Evolutionary conservation across 305 asterid genomes (phyloP).

Genomic region (Rubia tinctorum): DNA sequence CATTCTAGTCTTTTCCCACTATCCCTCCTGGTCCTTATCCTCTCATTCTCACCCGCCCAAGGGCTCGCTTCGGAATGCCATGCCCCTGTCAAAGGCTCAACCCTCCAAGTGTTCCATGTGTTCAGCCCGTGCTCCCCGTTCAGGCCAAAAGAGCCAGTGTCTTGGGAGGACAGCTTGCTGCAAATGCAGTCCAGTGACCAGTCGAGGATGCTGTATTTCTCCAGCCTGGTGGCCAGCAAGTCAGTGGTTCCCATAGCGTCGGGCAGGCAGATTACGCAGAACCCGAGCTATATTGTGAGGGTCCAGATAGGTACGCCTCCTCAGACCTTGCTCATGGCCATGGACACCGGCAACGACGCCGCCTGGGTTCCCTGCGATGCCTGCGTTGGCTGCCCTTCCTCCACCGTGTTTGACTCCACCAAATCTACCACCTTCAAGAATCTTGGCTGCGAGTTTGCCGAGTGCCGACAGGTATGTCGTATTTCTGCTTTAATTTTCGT

Average conservation of each 20-base stretch:
- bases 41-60: slow-evolving; percentile 20
- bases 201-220: slow-evolving; percentile 48
- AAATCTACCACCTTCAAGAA: slow-evolving; percentile 59
- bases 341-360: slow-evolving; percentile 83
- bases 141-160: slow-evolving; percentile 28
- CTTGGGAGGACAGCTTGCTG: slow-evolving; percentile 63
- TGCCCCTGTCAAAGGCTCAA: slow-evolving; percentile 36
- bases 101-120: slow-evolving; percentile 56
- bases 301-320: slow-evolving; percentile 76
- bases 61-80: slow-evolving; percentile 31
- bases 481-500: neutral
- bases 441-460: slow-evolving; percentile 55
- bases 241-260: slow-evolving; percentile 72
- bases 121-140: slow-evolving; percentile 77
- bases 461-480: slow-evolving; percentile 55
- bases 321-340: slow-evolving; percentile 56
- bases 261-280: slow-evolving; percentile 65
- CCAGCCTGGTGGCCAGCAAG: slow-evolving; percentile 66
- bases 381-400: slow-evolving; percentile 63
- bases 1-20: neutral
- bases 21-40: neutral
- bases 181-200: slow-evolving; percentile 69
- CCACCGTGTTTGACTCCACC: slow-evolving; percentile 36
- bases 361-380: slow-evolving; percentile 78
- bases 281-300: slow-evolving; percentile 67